Evolutionary conservation across 495 filamentous ascomycete species (phyloP).

Genomic region (Penicillium canariense): DNA sequence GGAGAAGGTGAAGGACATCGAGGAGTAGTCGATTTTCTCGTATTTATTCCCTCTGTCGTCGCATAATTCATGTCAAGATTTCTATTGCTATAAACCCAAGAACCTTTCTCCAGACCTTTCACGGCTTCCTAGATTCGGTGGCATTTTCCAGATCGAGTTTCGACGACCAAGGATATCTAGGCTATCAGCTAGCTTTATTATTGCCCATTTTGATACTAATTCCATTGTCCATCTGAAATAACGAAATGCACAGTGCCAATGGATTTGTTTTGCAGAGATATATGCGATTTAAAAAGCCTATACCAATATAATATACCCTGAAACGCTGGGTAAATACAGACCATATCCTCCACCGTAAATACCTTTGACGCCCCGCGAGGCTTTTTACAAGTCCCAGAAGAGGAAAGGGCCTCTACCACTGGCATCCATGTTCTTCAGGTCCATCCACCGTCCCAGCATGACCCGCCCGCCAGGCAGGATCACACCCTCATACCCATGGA

Average conservation of each 20-base stretch:
- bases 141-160: background rate
- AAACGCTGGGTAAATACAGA: background rate
- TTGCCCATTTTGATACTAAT: background rate
- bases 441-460: conserved; percentile 50
- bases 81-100: conserved; percentile 5
- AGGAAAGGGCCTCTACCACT: conserved; percentile 50
- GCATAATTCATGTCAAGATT: conserved; percentile 17
- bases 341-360: background rate
- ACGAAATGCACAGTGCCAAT: background rate
- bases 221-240: background rate
- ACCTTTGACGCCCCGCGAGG: background rate
- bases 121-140: background rate
- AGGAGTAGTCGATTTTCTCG: conserved; percentile 59
- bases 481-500: conserved; percentile 48
- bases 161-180: background rate
- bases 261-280: background rate
- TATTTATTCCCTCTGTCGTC: conserved; percentile 18
- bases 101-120: background rate
- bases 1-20: conserved; percentile 95
- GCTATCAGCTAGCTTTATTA: background rate
- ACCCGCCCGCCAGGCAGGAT: conserved; percentile 47
- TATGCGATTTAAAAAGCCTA: background rate
- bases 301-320: background rate
- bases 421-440: conserved; percentile 20
- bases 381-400: conserved; percentile 45